Evolutionary conservation across 2,329 filamentous ascomycete species (phyloP).

Genomic region (Neurospora crassa): DNA sequence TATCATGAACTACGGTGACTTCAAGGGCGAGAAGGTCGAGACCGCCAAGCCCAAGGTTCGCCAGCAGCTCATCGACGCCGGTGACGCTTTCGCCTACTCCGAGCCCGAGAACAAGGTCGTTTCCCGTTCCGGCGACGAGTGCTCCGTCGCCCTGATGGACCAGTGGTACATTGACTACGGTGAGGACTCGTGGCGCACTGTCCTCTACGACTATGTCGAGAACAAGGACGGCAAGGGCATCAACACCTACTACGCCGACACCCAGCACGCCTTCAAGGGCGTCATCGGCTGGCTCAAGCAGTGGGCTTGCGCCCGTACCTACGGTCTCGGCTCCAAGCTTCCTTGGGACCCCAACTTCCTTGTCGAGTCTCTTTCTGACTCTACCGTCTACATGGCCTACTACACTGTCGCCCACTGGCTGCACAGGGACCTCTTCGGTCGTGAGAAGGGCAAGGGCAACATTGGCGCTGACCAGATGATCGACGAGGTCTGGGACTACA

Average conservation of each 20-base stretch:
- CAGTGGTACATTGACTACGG: constrained; percentile 99
- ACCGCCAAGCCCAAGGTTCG: constrained; percentile 79
- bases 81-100: constrained; percentile 80
- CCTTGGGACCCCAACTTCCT: constrained; percentile 89
- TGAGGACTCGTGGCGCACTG: constrained; percentile 74
- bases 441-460: constrained; percentile 55
- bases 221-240: constrained; percentile 57
- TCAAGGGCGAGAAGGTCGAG: constrained; percentile 78
- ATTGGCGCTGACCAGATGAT: constrained; percentile 80
- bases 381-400: constrained; percentile 84
- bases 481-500: constrained; percentile 93
- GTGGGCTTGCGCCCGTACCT: constrained; percentile 90
- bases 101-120: constrained; percentile 88
- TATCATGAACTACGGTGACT: constrained; percentile 74
- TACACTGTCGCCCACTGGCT: constrained; percentile 59
- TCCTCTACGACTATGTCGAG: constrained; percentile 62
- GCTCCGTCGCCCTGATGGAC: constrained; percentile 75
- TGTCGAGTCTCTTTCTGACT: constrained; percentile 87
- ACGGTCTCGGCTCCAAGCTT: constrained; percentile 85
- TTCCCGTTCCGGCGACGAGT: constrained; percentile 76
- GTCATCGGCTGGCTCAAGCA: constrained; percentile 89
- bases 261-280: constrained; percentile 71
- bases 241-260: constrained; percentile 71
- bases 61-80: constrained; percentile 48
- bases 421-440: constrained; percentile 80